phyloP scores from a whole-genome alignment of 768 basidiomycete species.

The Pulveroboletus sp. region DNA sequence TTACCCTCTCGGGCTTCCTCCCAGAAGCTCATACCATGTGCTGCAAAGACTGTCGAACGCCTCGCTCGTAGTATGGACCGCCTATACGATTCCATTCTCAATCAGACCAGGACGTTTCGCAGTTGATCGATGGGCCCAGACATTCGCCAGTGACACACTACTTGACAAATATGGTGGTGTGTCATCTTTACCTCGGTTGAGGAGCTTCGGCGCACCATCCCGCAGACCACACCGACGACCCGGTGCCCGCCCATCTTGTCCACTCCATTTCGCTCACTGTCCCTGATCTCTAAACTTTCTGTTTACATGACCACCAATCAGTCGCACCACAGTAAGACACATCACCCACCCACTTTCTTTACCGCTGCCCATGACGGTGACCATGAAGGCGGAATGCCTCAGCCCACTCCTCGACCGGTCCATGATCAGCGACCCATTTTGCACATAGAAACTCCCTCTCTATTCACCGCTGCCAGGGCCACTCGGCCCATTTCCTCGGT shows the following conservation, averaged over 20 bases:
- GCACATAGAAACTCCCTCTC: conserved; percentile 11
- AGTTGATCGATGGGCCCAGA: too few relatives aligned
- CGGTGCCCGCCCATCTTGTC: neutral
- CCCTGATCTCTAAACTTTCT: neutral
- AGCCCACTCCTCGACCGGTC: neutral
- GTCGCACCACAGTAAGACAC: neutral
- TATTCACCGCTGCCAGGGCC: conserved; percentile 1
- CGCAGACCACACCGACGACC: too few relatives aligned
- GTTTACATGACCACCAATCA: conserved; percentile 11
- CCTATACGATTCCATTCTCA: too few relatives aligned
- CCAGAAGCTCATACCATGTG: too few relatives aligned
- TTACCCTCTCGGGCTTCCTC: too few relatives aligned
- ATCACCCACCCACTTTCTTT: conserved; percentile 5
- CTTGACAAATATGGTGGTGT: too few relatives aligned
- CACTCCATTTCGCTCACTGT: neutral
- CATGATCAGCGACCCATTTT: conserved; percentile 10
- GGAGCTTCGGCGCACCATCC: too few relatives aligned
- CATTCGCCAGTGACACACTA: too few relatives aligned
- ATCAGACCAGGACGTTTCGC: too few relatives aligned
- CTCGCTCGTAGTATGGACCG: too few relatives aligned
- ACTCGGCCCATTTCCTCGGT: conserved; percentile 6
- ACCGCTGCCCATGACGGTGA: neutral
- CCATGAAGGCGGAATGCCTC: neutral
- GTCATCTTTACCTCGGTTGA: too few relatives aligned
- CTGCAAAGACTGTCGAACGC: too few relatives aligned